Conservation (phyloP, 2,329 filamentous ascomycete species). For the Xylariaceae sp. region DNA sequence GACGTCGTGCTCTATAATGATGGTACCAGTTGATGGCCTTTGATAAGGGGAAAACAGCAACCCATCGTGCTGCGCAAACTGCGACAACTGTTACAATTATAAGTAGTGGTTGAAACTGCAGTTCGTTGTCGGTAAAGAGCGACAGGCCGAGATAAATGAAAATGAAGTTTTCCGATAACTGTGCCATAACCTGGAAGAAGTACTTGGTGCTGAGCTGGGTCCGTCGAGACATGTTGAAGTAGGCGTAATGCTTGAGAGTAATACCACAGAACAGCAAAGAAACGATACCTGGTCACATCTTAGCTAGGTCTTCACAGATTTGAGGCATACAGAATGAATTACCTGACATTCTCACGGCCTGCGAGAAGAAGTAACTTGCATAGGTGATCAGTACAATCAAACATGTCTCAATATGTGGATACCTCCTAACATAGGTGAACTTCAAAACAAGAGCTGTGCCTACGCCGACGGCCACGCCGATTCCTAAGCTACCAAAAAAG, state of each 20-base stretch:
- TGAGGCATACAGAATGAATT: conserved; percentile 43
- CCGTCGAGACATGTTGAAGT: conserved; percentile 99
- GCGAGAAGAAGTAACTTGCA: conserved; percentile 96
- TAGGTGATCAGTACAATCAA: conserved; percentile 93
- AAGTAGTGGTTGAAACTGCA: conserved; percentile 92
- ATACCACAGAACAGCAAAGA: conserved; percentile 97
- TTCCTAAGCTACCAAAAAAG: conserved; percentile 92
- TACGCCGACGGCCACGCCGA: conserved; percentile 87
- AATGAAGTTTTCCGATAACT: conserved; percentile 98
- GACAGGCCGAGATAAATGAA: conserved; percentile 98
- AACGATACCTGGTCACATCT: conserved; percentile 74
- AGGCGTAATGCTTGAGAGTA: conserved; percentile 97
- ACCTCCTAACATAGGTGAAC: conserved; percentile 89
- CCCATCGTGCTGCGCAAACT: conserved; percentile 90
- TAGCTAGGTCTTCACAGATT: conserved; percentile 7
- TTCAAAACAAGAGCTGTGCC: conserved; percentile 87
- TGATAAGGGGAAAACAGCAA: conserved; percentile 92
- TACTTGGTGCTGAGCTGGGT: conserved; percentile 98
- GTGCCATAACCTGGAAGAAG: conserved; percentile 91
- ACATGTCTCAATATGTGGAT: conserved; percentile 96
- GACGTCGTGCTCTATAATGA: conserved; percentile 78
- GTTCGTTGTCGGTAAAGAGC: conserved; percentile 86
- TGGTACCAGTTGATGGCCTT: conserved; percentile 91
- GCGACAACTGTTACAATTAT: conserved; percentile 92
- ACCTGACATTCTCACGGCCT: conserved; percentile 96